These are phyloP conservation scores for Saccharomycopsis sp. DNA, from an alignment of 805 yeast genomes.

Conservation along the genomic window DNA sequence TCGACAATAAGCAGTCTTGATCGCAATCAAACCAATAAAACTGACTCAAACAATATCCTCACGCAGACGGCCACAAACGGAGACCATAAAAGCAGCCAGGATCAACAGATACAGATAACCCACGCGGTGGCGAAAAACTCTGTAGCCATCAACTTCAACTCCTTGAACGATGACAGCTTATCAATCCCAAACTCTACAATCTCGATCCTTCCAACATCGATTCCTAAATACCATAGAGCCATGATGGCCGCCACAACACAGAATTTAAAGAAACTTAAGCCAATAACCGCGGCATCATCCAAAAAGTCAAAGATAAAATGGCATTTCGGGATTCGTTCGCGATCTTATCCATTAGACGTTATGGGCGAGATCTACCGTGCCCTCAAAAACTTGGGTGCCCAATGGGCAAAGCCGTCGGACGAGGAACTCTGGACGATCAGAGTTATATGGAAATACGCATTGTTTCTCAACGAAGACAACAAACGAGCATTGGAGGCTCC, in stretches of 20 bases:
- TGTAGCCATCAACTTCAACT: not conserved
- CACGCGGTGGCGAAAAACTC: not conserved
- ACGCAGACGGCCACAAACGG: constrained; percentile 18
- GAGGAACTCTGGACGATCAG: constrained; percentile 95
- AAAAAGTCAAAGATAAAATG: constrained; percentile 92
- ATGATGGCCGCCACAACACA: constrained; percentile 54
- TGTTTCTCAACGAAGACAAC: constrained; percentile 11
- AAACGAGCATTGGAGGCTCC: constrained; percentile 2
- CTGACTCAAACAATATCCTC: not conserved
- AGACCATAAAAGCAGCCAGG: constrained; percentile 8
- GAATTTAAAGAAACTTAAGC: constrained; percentile 32
- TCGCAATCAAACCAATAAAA: not conserved
- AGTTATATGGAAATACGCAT: constrained; percentile 82
- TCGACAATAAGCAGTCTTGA: constrained; percentile 1
- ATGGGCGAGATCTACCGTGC: constrained; percentile 98
- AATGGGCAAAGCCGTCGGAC: constrained; percentile 93
- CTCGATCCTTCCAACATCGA: constrained; percentile 86
- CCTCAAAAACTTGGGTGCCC: constrained; percentile 87
- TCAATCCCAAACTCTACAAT: constrained; percentile 41
- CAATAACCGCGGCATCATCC: constrained; percentile 40
- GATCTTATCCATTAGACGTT: constrained; percentile 94
- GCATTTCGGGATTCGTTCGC: constrained; percentile 96
- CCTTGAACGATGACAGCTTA: not conserved
- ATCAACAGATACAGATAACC: not conserved
- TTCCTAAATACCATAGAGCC: constrained; percentile 87